Evolutionary conservation across 768 basidiomycete genomes (phyloP), one percentile per base, ranked within the genome.

Genomic region (Lentinus tigrinus): DNA sequence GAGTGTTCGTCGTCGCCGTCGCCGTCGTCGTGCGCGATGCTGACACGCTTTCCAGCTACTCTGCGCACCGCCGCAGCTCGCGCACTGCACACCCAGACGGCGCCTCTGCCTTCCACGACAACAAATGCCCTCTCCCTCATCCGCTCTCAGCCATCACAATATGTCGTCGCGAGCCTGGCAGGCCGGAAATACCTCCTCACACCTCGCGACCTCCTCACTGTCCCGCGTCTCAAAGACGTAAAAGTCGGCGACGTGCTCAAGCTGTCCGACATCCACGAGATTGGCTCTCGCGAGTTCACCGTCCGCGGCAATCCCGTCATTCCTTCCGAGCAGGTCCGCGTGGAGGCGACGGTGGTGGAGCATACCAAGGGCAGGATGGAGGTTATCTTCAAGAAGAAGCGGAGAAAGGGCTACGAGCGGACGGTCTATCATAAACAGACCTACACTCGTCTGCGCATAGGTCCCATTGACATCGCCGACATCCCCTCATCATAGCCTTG

Each of bases 371-470:
- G 93, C 8, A 81, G 83, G 52, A 89, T 98, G 91, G 91, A 96
- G 74, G 81, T 79, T 66, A 90, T 91, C 54, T 85, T 95, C 76
- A 97, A 98, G 81, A 96, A 95, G 79, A 99, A 98, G 80, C 78
- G 95, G 75, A 87, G 97, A 86, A 98, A 98, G 79, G 95, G 96
- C 10, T 98, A 98, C 76, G 85, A 91, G 75, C 92, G 93, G 76
- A 94, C 92, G 8, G 92, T 98, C 63, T 82, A 85, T 71, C 89
- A 93, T 73, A 98, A 98, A 74, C 93, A 95, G 70, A 90, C 89
- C 2, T 98, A 91, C 77, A 98, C 96, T n/a, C 84, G 95, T 69
- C 81, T 99, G 57, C 82, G 95, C 51, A 89, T 99, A 63, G 94
- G 95, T 19, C 81, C 88, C 46, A 94, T 99, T 63, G 71, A 78